Evolutionary conservation across 495 filamentous ascomycete species (phyloP).

Genomic region (Hypoxylon perforatum): DNA sequence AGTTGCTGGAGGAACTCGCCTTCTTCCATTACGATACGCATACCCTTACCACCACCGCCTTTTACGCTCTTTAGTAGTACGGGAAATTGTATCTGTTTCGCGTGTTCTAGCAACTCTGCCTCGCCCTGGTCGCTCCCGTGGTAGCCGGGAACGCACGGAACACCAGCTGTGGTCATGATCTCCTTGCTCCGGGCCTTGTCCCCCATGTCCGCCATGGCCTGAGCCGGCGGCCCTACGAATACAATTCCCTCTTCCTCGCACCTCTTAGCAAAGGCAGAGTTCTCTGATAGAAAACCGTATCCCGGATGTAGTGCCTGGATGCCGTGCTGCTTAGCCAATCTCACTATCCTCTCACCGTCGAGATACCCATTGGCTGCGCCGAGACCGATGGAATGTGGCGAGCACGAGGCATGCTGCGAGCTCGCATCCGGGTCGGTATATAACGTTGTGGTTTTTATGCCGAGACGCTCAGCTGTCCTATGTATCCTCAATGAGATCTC

Average conservation of each 20-base stretch:
- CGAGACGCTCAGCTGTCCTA: conserved; percentile 84
- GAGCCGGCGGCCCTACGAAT: conserved; percentile 93
- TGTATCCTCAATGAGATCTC: conserved; percentile 96
- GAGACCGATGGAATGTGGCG: conserved; percentile 83
- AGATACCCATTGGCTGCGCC: conserved; percentile 86
- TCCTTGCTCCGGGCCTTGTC: conserved; percentile 92
- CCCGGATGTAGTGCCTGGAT: conserved; percentile 94
- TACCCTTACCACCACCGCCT: conserved; percentile 97
- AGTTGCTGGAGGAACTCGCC: conserved; percentile 85
- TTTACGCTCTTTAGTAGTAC: conserved; percentile 97
- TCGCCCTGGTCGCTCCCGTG: conserved; percentile 88
- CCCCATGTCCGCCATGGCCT: conserved; percentile 97
- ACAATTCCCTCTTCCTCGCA: conserved; percentile 91
- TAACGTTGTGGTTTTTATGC: conserved; percentile 92
- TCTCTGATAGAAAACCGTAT: conserved; percentile 98
- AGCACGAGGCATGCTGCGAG: conserved; percentile 88
- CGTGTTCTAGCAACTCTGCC: conserved; percentile 74
- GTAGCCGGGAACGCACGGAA: conserved; percentile 96
- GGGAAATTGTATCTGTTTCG: conserved; percentile 85
- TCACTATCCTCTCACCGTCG: conserved; percentile 91
- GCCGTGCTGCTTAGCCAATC: conserved; percentile 82
- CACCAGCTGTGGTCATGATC: conserved; percentile 93
- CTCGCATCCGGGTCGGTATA: conserved; percentile 92
- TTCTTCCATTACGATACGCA: conserved; percentile 85
- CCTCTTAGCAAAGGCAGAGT: conserved; percentile 87